These are phyloP conservation scores for Glonium stellatum DNA, from an alignment of 495 filamentous ascomycete species.

Conservation along the genomic window DNA sequence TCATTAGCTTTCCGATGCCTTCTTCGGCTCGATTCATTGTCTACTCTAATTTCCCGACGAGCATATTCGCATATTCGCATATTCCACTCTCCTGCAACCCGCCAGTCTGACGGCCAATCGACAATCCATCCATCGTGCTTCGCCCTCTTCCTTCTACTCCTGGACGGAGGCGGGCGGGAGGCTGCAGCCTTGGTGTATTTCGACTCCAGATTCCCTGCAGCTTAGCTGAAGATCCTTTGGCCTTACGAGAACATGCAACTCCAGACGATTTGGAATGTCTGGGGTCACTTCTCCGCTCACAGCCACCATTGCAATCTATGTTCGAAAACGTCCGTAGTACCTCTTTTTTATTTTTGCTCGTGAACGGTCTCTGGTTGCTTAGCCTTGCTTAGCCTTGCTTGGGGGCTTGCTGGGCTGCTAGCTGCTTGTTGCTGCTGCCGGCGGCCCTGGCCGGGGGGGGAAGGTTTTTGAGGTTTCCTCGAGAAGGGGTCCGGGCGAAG, in stretches of 20 bases:
- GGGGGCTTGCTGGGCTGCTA: no score
- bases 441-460: neutral
- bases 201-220: conserved; percentile 16
- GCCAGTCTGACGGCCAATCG: conserved; percentile 10
- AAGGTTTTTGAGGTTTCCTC: neutral
- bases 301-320: conserved; percentile 25
- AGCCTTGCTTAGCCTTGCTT: no score
- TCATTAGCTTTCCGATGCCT: conserved; percentile 10
- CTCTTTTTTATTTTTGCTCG: conserved; percentile 10
- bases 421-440: no score
- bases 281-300: conserved; percentile 14
- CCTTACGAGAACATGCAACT: conserved; percentile 14
- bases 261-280: conserved; percentile 8
- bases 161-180: conserved; percentile 22
- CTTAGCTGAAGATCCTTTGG: conserved; percentile 22
- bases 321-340: conserved; percentile 12
- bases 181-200: conserved; percentile 21
- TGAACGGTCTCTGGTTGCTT: no score
- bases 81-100: conserved; percentile 24
- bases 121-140: conserved; percentile 12
- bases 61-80: conserved; percentile 16
- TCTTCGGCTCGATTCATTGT: conserved; percentile 5
- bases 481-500: neutral
- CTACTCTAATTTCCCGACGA: conserved; percentile 19
- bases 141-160: conserved; percentile 14